These are phyloP conservation scores for Verticillium longisporum DNA, from an alignment of 2,329 filamentous ascomycete genomes.

Conservation along the genomic window DNA sequence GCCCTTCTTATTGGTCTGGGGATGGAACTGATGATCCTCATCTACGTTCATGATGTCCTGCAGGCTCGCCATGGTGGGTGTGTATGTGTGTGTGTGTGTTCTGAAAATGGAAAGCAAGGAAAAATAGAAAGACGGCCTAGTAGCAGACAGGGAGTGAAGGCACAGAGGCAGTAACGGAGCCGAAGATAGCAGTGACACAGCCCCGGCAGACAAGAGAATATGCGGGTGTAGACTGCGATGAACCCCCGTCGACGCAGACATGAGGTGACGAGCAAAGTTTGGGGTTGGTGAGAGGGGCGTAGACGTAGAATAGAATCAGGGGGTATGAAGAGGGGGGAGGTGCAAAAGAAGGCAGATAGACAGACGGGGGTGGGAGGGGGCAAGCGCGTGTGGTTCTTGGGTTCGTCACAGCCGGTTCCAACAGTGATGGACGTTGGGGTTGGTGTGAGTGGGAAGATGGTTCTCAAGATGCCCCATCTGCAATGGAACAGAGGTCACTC, in stretches of 20 bases:
- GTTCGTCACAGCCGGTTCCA: slow-evolving; percentile 27
- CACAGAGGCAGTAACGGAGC: slow-evolving; percentile 2
- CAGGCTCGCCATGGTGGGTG: slow-evolving; percentile 42
- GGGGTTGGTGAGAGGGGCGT: slow-evolving; percentile 15
- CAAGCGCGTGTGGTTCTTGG: slow-evolving; percentile 4
- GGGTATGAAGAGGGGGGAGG: slow-evolving; percentile 15
- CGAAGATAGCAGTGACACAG: slow-evolving; percentile 17
- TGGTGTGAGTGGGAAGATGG: slow-evolving; percentile 14
- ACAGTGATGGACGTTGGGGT: slow-evolving; percentile 18
- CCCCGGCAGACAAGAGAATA: slow-evolving; percentile 10
- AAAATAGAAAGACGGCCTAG: slow-evolving; percentile 5
- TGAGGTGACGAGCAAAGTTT: slow-evolving; percentile 13
- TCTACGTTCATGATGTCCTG: slow-evolving; percentile 51
- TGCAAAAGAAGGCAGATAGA: slow-evolving; percentile 17
- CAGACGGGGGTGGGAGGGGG: slow-evolving; percentile 21
- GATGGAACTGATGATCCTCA: slow-evolving; percentile 34
- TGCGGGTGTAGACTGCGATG: not conserved
- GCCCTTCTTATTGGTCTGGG: slow-evolving; percentile 38
- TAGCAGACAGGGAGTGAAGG: slow-evolving; percentile 2
- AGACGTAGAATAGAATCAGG: slow-evolving; percentile 21
- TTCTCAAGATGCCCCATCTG: slow-evolving; percentile 23
- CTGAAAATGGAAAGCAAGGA: slow-evolving; percentile 29
- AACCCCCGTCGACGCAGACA: not conserved
- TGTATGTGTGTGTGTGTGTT: slow-evolving; percentile 19
- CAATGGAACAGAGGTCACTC: slow-evolving; percentile 27